A percentile compares a stretch with the other conserved stretches of the same genome.
Evolutionary conservation across 2,329 filamentous ascomycete species (phyloP).

Genomic region (Apiospora sp.): DNA sequence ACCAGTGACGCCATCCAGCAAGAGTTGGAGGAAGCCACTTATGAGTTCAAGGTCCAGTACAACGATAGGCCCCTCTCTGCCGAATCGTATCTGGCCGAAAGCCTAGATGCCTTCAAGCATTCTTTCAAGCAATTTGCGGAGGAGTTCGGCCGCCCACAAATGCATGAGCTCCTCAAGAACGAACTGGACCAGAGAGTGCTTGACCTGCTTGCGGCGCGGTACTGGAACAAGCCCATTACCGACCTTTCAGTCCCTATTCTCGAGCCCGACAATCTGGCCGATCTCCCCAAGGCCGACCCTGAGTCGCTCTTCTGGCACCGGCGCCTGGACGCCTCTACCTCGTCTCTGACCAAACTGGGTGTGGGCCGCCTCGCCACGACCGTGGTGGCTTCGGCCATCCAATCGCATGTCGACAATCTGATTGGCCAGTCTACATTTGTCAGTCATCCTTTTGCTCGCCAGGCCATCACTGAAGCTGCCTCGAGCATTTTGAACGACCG

Average conservation of each 20-base stretch:
- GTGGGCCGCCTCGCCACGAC: constrained; percentile 92
- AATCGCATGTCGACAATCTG: constrained; percentile 81
- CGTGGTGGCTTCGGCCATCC: constrained; percentile 87
- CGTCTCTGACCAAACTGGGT: constrained; percentile 89
- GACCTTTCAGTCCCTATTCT: constrained; percentile 73
- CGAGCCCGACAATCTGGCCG: constrained; percentile 76
- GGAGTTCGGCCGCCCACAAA: constrained; percentile 86
- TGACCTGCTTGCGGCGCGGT: constrained; percentile 89
- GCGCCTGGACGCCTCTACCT: constrained; percentile 91
- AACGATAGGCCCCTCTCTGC: constrained; percentile 95
- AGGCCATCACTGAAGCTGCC: constrained; percentile 92
- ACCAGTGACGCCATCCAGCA: constrained; percentile 93
- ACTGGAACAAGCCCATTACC: constrained; percentile 97
- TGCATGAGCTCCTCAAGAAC: constrained; percentile 86
- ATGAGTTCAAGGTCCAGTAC: constrained; percentile 99
- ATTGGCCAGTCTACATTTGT: constrained; percentile 85
- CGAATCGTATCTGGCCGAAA: constrained; percentile 96
- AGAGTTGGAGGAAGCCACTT: constrained; percentile 94
- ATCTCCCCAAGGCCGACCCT: constrained; percentile 84
- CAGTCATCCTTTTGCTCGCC: constrained; percentile 87
- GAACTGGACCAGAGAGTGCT: constrained; percentile 95
- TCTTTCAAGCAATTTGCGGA: constrained; percentile 95
- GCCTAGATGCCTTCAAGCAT: constrained; percentile 95
- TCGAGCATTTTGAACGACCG: constrained; percentile 90
- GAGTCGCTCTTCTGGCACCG: constrained; percentile 91